These are phyloP conservation scores for Paramecium bursaria DNA, from an alignment of 73 alveolate species.

Conservation along the genomic window DNA sequence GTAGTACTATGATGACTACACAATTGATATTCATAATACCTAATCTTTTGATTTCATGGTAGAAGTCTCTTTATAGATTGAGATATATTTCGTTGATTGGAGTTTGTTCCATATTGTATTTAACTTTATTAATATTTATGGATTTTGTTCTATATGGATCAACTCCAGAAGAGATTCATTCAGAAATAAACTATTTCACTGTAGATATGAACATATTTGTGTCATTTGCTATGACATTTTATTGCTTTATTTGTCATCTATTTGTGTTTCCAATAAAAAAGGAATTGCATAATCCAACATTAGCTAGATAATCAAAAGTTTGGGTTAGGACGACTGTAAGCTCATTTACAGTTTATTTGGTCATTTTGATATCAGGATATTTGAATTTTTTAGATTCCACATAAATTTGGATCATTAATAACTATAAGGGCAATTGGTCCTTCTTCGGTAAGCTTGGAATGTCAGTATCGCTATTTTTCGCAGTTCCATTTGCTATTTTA, in stretches of 20 bases:
- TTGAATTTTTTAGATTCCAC: conserved; percentile 26
- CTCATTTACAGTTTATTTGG: not conserved
- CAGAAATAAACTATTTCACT: not conserved
- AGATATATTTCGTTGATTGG: conserved; percentile 47
- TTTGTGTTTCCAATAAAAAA: conserved; percentile 50
- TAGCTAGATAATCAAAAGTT: conserved; percentile 6
- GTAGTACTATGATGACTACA: not conserved
- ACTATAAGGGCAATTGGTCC: conserved; percentile 31
- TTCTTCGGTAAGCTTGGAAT: conserved; percentile 40
- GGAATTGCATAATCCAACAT: conserved; percentile 50
- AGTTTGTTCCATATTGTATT: conserved; percentile 2
- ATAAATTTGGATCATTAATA: conserved; percentile 12
- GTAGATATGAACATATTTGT: conserved; percentile 14
- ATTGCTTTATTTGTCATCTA: conserved; percentile 30
- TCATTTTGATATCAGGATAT: not conserved
- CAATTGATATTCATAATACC: conserved; percentile 35
- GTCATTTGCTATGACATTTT: conserved; percentile 55
- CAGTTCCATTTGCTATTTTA: conserved; percentile 18
- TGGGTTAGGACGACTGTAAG: not conserved
- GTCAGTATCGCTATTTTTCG: conserved; percentile 36
- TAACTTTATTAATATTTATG: not conserved
- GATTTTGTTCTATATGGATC: conserved; percentile 18
- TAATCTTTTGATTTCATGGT: conserved; percentile 8
- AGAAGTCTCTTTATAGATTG: conserved; percentile 32
- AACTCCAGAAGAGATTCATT: not conserved